A percentile compares a stretch with the other conserved stretches of the same genome.
These are phyloP conservation scores for Lagenidium sp. DNA, from an alignment of 352 stramenopile species.

Conservation along the genomic window DNA sequence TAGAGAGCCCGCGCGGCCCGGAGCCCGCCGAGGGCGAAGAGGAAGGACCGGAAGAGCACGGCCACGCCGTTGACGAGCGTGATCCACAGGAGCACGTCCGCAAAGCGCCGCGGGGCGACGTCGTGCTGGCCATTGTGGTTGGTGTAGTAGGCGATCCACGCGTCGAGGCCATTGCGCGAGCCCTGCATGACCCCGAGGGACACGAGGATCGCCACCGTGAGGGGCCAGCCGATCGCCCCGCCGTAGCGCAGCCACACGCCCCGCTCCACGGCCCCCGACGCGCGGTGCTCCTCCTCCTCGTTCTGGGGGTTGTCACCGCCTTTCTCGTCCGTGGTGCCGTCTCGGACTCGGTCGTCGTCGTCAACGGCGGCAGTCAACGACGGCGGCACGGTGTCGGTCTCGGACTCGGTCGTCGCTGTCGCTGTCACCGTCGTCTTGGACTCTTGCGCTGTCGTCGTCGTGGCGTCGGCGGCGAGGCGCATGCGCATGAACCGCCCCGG, in stretches of 20 bases:
- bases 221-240: conserved; percentile 27
- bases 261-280: conserved; percentile 37
- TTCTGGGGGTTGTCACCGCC: neutral
- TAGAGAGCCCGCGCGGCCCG: conserved; percentile 62
- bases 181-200: conserved; percentile 63
- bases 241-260: conserved; percentile 62
- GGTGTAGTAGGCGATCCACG: conserved; percentile 80
- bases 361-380: neutral
- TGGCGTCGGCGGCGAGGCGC: neutral
- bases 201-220: conserved; percentile 41
- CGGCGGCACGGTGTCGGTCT: neutral
- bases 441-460: neutral
- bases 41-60: conserved; percentile 69
- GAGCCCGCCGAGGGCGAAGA: conserved; percentile 79
- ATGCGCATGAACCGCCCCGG: neutral
- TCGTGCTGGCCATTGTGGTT: conserved; percentile 43
- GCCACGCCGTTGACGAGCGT: conserved; percentile 52
- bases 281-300: conserved; percentile 48
- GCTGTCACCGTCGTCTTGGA: no score
- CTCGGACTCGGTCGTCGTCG: no score
- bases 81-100: conserved; percentile 49
- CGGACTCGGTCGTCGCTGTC: neutral
- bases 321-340: neutral
- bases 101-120: conserved; percentile 41
- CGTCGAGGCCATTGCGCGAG: conserved; percentile 70